phyloP scores from a whole-genome alignment of 805 yeast species.

The Suhomyces pyralidae region DNA sequence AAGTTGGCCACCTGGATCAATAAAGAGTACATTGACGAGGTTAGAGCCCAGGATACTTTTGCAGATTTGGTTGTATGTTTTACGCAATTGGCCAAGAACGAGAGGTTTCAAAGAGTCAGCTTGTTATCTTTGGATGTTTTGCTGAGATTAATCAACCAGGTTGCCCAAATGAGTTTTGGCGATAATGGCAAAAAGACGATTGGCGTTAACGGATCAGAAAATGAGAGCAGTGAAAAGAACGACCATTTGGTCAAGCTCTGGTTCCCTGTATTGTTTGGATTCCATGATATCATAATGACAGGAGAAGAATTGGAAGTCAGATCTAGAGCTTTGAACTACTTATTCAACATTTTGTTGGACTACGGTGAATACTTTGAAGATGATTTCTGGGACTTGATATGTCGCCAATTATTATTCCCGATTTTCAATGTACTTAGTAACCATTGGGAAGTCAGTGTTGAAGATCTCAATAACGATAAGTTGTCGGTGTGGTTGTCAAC shows the following conservation, averaged over 20 bases:
- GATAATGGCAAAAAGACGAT: constrained; percentile 9
- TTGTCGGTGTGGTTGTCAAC: constrained; percentile 95
- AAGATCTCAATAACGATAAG: constrained; percentile 67
- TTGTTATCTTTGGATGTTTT: constrained; percentile 77
- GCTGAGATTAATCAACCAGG: constrained; percentile 55
- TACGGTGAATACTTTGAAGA: constrained; percentile 75
- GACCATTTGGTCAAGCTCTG: constrained; percentile 57
- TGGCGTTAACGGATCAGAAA: constrained; percentile 13
- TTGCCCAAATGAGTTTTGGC: constrained; percentile 46
- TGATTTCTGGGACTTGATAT: constrained; percentile 79
- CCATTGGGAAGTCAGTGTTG: constrained; percentile 65
- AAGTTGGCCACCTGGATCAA: constrained; percentile 61
- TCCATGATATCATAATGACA: constrained; percentile 85
- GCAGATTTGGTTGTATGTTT: constrained; percentile 68
- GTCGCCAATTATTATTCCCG: constrained; percentile 80
- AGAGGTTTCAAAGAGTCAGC: constrained; percentile 73
- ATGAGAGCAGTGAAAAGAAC: constrained; percentile 14
- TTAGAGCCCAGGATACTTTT: constrained; percentile 67
- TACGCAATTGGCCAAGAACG: constrained; percentile 80
- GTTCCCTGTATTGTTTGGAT: constrained; percentile 84
- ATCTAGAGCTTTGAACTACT: constrained; percentile 75
- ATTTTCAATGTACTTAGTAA: constrained; percentile 77
- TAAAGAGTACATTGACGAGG: constrained; percentile 57
- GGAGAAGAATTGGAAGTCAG: constrained; percentile 95
- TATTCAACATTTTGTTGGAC: constrained; percentile 77